Evolutionary conservation across 495 filamentous ascomycete genomes (phyloP).

Genomic region (Cladorrhinum samala): DNA sequence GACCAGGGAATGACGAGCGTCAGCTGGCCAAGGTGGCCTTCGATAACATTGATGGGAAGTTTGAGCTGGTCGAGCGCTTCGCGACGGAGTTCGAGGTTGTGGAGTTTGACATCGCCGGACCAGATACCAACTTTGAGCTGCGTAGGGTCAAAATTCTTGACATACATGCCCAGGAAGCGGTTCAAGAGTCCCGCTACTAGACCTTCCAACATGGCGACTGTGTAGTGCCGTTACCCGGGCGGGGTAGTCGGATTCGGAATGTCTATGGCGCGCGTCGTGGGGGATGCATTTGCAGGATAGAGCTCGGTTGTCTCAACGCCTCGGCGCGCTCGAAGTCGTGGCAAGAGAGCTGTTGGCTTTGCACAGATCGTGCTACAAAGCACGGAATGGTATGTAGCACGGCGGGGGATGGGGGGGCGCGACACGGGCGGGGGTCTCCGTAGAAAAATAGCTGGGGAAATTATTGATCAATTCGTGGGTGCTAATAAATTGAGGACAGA

Average conservation of each 20-base stretch:
- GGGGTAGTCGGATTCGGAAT: conserved; percentile 21
- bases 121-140: conserved; percentile 98
- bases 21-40: conserved; percentile 85
- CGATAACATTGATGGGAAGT: conserved; percentile 90
- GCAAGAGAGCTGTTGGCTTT: neutral
- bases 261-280: conserved; percentile 22
- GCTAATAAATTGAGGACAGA: too few species aligned
- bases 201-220: conserved; percentile 54
- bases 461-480: neutral
- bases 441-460: neutral
- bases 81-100: conserved; percentile 81
- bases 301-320: neutral
- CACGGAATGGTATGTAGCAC: neutral
- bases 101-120: conserved; percentile 93
- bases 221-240: conserved; percentile 50
- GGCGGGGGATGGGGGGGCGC: neutral
- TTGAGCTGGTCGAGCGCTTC: conserved; percentile 96
- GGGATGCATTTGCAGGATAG: conserved; percentile 28
- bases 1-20: conserved; percentile 95
- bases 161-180: conserved; percentile 98
- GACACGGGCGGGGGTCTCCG: conserved; percentile 2
- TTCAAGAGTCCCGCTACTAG: conserved; percentile 86
- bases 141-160: conserved; percentile 95
- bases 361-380: neutral
- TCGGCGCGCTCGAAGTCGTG: neutral